Conservation (phyloP, 2,329 filamentous ascomycete species). For the Clonostachys solani region DNA sequence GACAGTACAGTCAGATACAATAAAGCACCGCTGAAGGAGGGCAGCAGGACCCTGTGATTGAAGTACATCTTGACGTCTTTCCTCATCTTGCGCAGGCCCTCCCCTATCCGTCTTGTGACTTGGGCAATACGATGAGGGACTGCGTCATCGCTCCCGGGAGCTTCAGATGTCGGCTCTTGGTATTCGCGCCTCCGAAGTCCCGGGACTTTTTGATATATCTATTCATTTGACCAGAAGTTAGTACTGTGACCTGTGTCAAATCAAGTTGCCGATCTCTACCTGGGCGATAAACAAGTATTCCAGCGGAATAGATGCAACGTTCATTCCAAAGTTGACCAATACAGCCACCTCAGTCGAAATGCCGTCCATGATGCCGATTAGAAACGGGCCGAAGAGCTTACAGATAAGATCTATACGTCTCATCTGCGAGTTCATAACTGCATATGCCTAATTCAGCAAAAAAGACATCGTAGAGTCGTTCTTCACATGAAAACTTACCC, state of each 20-base stretch:
- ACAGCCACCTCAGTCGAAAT: conserved; percentile 44
- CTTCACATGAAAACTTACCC: background rate
- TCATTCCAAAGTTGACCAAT: conserved; percentile 42
- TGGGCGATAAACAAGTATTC: conserved; percentile 48
- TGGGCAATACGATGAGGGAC: background rate
- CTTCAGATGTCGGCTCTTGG: background rate
- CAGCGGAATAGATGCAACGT: conserved; percentile 36
- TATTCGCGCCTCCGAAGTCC: conserved; percentile 5
- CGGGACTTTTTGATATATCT: conserved; percentile 15
- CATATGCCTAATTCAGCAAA: conserved; percentile 6
- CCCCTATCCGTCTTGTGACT: too few species aligned
- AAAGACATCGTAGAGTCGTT: background rate
- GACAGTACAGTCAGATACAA: conserved; percentile 59
- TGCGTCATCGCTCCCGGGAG: background rate
- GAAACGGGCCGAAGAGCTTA: conserved; percentile 52
- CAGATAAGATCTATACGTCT: conserved; percentile 58
- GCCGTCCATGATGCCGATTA: conserved; percentile 47
- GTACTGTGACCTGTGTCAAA: too few species aligned
- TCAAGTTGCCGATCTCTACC: conserved; percentile 7
- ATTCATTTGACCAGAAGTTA: too few species aligned
- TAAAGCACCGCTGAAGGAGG: conserved; percentile 54
- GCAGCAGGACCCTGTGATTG: conserved; percentile 49
- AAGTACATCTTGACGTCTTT: conserved; percentile 35
- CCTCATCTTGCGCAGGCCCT: background rate
- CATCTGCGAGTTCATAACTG: conserved; percentile 52